Conservation (phyloP, 139 green algal genomes). For the Axilococcus clingmanii region DNA sequence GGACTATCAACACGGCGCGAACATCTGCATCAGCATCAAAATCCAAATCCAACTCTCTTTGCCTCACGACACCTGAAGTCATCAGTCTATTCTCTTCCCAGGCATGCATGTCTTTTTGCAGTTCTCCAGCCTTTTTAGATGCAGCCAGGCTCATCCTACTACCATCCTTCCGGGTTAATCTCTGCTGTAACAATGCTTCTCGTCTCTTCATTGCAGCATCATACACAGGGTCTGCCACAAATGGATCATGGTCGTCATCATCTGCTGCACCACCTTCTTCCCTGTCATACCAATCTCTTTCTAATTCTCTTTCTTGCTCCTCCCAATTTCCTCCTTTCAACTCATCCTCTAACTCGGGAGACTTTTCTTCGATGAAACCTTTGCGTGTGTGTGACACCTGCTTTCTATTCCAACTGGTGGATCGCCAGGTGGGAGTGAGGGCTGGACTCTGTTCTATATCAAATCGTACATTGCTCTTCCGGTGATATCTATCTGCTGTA, state of each 20-base stretch:
- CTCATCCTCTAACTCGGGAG: constrained; percentile 36
- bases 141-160: constrained; percentile 76
- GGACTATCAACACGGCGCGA: constrained; percentile 85
- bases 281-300: constrained; percentile 66
- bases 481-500: constrained; percentile 1
- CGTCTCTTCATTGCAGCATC: constrained; percentile 17
- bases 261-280: constrained; percentile 74
- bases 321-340: constrained; percentile 66
- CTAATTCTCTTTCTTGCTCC: constrained; percentile 67
- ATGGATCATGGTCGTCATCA: constrained; percentile 52
- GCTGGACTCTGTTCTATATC: constrained; percentile 46
- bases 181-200: constrained; percentile 19
- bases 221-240: constrained; percentile 34
- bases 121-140: constrained; percentile 72
- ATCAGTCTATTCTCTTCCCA: constrained; percentile 95
- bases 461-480: constrained; percentile 51
- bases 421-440: constrained; percentile 58
- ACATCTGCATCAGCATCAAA: constrained; percentile 76
- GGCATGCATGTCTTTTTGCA: constrained; percentile 77
- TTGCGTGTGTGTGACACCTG: constrained; percentile 2
- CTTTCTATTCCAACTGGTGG: constrained; percentile 43
- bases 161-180: constrained; percentile 65
- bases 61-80: constrained; percentile 70
- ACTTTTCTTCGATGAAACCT: constrained; percentile 1
- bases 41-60: constrained; percentile 67